Evolutionary conservation across 2,329 filamentous ascomycete species (phyloP), one percentile per base, ranked within the genome.

Genomic region (Pochonia chlamydosporia): DNA sequence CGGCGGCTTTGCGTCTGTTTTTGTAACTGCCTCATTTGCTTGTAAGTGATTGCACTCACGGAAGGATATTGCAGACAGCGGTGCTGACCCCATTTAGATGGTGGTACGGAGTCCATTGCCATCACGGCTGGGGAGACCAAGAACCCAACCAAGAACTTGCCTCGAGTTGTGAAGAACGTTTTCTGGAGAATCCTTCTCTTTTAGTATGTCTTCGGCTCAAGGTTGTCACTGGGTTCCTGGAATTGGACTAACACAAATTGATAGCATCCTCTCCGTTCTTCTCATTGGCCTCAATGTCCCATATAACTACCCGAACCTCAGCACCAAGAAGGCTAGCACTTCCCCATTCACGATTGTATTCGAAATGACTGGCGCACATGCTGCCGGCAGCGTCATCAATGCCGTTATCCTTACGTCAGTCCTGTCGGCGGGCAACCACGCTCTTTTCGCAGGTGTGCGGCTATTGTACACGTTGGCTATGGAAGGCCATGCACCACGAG

Each of bases 41-140:
- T 83, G 69, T 67, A 59, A 68, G 73, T 68, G 8, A 10, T 37
- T 16, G n/a, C n/a, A 7, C 35, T 45, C 20, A 25, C 33, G 16
- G 4, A 24, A 21, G 18, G 35, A 26, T 25, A 35, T 43, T 18
- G 28, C 3, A 20, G 18, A 7, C 35, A 39, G 23, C 5, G 23
- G 20, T 13, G n/a, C 47, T 37, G 6, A 31, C 8, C 14, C 18
- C 20, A 11, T 26, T 30, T 20, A 66, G 63, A 65, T 28, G 63
- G 63, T 28, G 82, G 81, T 44, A 83, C 79, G 3, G 81, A 84
- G 60, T 79, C 75, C 28, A 82, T 85, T 42, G 81, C 79, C 43
- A 81, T 85, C 48, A 84, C 82, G 0, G 81, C 81, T 1, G 81
- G 81, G 37, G 82, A 85, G 60, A 84, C 82, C 2, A 79, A 76